These are phyloP conservation scores for Oryza glumipatula DNA, from an alignment of 176 grass and related monocot genomes.

Conservation along the genomic window DNA sequence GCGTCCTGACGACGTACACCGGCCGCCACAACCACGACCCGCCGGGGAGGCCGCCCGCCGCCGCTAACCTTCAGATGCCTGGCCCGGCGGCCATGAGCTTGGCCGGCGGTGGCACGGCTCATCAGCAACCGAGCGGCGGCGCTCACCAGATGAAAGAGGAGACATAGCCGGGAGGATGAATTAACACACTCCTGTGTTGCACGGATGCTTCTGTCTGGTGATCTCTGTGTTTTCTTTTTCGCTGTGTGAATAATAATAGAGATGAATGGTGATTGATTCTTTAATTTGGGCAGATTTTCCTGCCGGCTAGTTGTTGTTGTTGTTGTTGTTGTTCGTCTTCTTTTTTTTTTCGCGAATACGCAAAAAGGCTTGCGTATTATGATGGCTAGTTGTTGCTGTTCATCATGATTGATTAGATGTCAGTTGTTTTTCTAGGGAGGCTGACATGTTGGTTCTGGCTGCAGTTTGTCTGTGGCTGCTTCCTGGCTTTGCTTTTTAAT, in stretches of 20 bases:
- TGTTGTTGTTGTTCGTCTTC: neutral
- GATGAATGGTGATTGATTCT: slow-evolving; percentile 41
- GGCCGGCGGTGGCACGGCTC: neutral
- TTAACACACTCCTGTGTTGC: neutral
- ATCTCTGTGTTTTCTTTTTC: neutral
- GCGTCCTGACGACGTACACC: slow-evolving; percentile 54
- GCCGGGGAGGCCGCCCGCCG: slow-evolving; percentile 23
- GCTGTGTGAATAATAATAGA: slow-evolving; percentile 59
- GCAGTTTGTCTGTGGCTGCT: slow-evolving; percentile 18
- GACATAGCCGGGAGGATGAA: neutral
- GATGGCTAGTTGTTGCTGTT: slow-evolving; percentile 20
- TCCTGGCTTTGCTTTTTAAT: slow-evolving; percentile 30
- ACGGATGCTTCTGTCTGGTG: slow-evolving; percentile 16
- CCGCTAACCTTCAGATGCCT: neutral
- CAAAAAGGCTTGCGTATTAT: neutral
- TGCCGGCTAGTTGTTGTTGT: slow-evolving; percentile 40
- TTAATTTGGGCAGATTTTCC: slow-evolving; percentile 28
- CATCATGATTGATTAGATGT: slow-evolving; percentile 5
- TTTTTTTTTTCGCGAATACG: neutral
- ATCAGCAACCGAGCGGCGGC: slow-evolving; percentile 25
- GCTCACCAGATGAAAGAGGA: slow-evolving; percentile 46
- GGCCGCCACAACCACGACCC: slow-evolving; percentile 54
- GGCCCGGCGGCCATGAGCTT: neutral
- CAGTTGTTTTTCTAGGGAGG: slow-evolving; percentile 26
- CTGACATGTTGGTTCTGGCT: slow-evolving; percentile 20